These are phyloP conservation scores for Solanum hybrid DNA, from an alignment of 305 asterid species.

Conservation along the genomic window DNA sequence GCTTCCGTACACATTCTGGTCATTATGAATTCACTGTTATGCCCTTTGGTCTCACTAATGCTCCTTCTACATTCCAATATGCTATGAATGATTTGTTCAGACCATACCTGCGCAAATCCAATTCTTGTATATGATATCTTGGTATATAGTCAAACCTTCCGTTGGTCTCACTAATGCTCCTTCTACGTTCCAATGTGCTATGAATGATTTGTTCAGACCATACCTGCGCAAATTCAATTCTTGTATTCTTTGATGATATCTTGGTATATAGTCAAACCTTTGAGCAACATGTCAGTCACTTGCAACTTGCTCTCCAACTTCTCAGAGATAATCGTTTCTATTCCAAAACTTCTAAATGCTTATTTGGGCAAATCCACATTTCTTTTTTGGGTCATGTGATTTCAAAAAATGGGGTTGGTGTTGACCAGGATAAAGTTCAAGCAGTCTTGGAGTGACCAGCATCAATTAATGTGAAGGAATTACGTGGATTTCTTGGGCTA, in stretches of 20 bases:
- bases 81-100: background rate
- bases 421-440: background rate
- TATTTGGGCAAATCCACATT: background rate
- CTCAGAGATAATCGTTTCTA: background rate
- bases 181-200: background rate
- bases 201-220: background rate
- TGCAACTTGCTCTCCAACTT: background rate
- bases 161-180: background rate
- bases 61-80: background rate
- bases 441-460: background rate
- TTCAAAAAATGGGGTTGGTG: background rate
- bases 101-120: background rate
- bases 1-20: background rate
- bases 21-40: background rate
- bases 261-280: background rate
- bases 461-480: background rate
- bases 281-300: background rate
- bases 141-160: background rate
- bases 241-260: background rate
- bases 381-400: background rate
- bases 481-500: background rate
- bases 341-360: background rate
- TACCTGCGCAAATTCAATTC: background rate
- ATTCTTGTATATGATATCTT: background rate
- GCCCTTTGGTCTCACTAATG: background rate